Base-by-base conservation (phyloP, 2,329 filamentous ascomycete genomes). In the Fusarium annulatum region DNA sequence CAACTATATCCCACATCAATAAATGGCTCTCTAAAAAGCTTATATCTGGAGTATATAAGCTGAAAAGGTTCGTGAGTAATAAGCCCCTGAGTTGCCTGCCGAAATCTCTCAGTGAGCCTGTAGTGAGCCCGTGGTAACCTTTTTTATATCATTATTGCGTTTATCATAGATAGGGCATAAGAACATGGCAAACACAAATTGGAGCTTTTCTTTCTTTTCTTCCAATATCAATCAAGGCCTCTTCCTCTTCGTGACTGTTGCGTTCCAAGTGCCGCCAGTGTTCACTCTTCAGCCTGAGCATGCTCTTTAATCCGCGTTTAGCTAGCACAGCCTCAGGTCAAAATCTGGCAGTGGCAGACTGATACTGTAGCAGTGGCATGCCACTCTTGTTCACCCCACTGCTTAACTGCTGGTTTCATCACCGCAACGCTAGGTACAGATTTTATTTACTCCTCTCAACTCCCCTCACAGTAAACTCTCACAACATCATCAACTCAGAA, bases 401-500 rank as follows among this genome's bases (percentile, higher is more conserved):
- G n/a, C n/a, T 26, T 5, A 9, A 2, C n/a, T 2, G 16, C n/a
- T 52, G 2, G 16, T 19, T 14, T 23, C 6, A 19, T 19, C 7
- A 7, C 9, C 16, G 6, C 10, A 23, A 23, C 15, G 16, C 16
- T 34, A n/a, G n/a, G n/a, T n/a, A 0, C 16, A 51, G 48, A 7
- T 23, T 23, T 19, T 23, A 4, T 51, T 18, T 51, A 23, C 8
- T 16, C 30, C 7, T 36, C 30, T 2, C 16, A 1, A 11, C 8
- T 34, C 36, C 21, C 33, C 6, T 36, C 15, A 15, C 4, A 10
- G 3, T 19, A 52, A 52, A 52, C 33, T 36, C 9, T 8, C 30
- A 36, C 33, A 36, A 15, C 4, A 19, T 16, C 5, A 15, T 15
- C 16, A 19, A 33, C n/a, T 51, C 30, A 34, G 10, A 51, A 34